Evolutionary conservation across 306 rosid species (phyloP).

Genomic region (Trifolium subterraneum): DNA sequence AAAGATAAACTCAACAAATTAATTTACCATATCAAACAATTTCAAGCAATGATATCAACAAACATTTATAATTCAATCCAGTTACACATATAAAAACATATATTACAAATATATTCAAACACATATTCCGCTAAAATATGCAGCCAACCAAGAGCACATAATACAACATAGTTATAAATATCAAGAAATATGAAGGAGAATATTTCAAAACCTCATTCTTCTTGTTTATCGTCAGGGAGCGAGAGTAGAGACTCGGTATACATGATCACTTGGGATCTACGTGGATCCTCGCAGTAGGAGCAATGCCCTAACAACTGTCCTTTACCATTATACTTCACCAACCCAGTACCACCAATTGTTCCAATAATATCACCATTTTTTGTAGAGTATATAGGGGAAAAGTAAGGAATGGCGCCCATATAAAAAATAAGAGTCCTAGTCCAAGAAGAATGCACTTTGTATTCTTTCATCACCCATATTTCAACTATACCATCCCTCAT

Average conservation of each 20-base stretch:
- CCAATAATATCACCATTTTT: constrained; percentile 35
- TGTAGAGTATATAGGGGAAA: constrained; percentile 8
- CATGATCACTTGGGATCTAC: neutral
- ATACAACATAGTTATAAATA: neutral
- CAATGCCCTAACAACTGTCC: constrained; percentile 21
- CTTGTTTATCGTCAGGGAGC: constrained; percentile 6
- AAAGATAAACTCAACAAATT: neutral
- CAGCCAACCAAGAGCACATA: neutral
- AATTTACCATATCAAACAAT: neutral
- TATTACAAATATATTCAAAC: too few relatives aligned
- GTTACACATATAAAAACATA: too few relatives aligned
- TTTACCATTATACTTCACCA: constrained; percentile 21
- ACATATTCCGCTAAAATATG: neutral
- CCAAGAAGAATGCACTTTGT: constrained; percentile 41
- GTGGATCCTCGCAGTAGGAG: neutral
- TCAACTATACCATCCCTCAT: neutral
- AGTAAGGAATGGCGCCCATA: neutral
- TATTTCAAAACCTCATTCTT: neutral
- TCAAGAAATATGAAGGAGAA: neutral
- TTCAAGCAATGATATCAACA: neutral
- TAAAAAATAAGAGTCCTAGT: constrained; percentile 14
- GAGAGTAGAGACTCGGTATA: constrained; percentile 37
- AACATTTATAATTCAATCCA: neutral
- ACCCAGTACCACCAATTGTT: neutral
- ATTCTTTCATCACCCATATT: constrained; percentile 44